phyloP scores from a whole-genome alignment of 139 green algal genomes.

The Coelastrella sp. region DNA sequence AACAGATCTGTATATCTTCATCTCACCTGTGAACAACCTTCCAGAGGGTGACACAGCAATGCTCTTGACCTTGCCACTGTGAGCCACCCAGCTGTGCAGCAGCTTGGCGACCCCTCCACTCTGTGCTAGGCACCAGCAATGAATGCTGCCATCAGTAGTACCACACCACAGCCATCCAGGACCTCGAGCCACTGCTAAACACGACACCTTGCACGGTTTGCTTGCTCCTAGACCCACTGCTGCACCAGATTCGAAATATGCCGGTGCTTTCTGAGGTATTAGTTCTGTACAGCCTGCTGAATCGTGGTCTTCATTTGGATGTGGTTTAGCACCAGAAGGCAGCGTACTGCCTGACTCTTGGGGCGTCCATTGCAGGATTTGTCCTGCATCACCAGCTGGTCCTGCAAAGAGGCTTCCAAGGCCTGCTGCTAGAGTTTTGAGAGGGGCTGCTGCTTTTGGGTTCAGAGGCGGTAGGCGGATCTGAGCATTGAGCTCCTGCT shows the following conservation, averaged over 20 bases:
- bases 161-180: constrained; percentile 42
- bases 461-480: constrained; percentile 69
- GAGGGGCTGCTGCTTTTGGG: constrained; percentile 61
- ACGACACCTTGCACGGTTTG: background rate
- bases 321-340: background rate
- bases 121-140: constrained; percentile 31
- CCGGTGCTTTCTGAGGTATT: background rate
- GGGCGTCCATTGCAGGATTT: constrained; percentile 38
- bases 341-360: background rate
- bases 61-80: constrained; percentile 44
- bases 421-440: constrained; percentile 59
- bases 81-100: constrained; percentile 41
- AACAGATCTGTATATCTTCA: background rate
- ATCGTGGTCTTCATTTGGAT: constrained; percentile 9
- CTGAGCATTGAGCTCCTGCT: constrained; percentile 44
- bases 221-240: background rate
- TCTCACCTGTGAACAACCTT: constrained; percentile 38
- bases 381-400: constrained; percentile 38
- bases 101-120: constrained; percentile 8
- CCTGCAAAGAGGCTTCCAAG: constrained; percentile 73
- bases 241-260: background rate
- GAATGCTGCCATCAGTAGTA: constrained; percentile 27
- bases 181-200: background rate
- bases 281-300: constrained; percentile 11
- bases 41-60: constrained; percentile 23